These are phyloP conservation scores for Yamadazyma aaseri DNA, from an alignment of 1,139 yeast genomes.

Conservation along the genomic window DNA sequence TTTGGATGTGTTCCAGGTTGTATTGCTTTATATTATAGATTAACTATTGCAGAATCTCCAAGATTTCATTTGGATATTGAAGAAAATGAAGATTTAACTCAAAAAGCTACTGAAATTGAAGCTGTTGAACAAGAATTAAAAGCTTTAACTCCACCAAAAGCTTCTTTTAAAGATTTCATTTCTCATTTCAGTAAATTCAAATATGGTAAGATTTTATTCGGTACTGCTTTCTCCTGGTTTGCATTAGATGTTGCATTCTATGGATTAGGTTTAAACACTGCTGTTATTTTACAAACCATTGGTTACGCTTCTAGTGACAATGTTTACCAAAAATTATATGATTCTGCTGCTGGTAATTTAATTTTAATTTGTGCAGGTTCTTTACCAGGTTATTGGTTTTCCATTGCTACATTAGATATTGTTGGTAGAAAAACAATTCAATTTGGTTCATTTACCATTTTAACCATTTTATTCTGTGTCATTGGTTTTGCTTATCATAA, in stretches of 20 bases:
- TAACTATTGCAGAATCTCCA: conserved; percentile 92
- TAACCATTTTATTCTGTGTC: conserved; percentile 66
- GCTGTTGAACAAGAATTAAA: conserved; percentile 48
- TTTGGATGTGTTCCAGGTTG: conserved; percentile 87
- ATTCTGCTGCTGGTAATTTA: conserved; percentile 84
- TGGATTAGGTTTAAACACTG: conserved; percentile 80
- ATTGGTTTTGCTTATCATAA: conserved; percentile 81
- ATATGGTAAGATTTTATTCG: conserved; percentile 78
- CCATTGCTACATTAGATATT: conserved; percentile 73
- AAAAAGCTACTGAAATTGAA: conserved; percentile 58
- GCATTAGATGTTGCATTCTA: conserved; percentile 93
- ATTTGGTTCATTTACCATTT: conserved; percentile 65
- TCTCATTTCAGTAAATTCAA: conserved; percentile 84
- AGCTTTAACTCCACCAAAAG: conserved; percentile 54
- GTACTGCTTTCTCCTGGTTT: conserved; percentile 98
- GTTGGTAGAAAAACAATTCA: conserved; percentile 84
- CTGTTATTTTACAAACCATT: conserved; percentile 78
- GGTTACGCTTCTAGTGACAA: conserved; percentile 73
- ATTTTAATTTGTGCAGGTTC: conserved; percentile 90
- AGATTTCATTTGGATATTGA: conserved; percentile 78
- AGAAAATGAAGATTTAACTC: conserved; percentile 50
- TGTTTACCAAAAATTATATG: conserved; percentile 63
- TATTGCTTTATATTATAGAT: conserved; percentile 81
- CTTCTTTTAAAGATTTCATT: conserved; percentile 59
- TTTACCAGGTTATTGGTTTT: conserved; percentile 85